Base-by-base conservation (phyloP, 192 early-diverging fungal genomes). In the Umbelopsis sp. region DNA sequence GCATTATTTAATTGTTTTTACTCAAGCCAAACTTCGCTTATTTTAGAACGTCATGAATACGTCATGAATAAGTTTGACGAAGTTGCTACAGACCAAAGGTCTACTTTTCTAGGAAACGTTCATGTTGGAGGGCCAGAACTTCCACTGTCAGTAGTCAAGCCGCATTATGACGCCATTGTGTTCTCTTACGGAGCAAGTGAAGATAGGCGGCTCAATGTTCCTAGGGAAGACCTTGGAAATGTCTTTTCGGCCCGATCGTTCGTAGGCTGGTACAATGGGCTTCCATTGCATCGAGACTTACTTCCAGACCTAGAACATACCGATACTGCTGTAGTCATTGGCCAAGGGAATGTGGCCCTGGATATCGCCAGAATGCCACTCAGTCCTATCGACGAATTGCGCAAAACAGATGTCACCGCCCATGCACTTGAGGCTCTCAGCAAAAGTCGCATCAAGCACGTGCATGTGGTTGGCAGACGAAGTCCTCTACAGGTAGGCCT, bases 191-290 rank as follows among this genome's bases (percentile, higher is more conserved):
- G 97, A 10, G 94, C 96, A 0, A 85, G 88, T 50, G 74, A 86
- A 32, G 94, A 97, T 51, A 83, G 85, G 54, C 67, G 75, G 24
- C 81, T 99, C 49, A 86, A 85, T 10, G 85, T 96, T 3, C 80
- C 87, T 0, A 83, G 86, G 32, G 95, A 97, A 66, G 78, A 92
- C 53, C 75, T 79, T 0, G 77, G 74, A 25, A 91, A 91, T 36
- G 89, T 94, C 0, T 78, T 91, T 49, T 87, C 93, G 10, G 93
- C 95, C 4, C 79, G 94, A n/a, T 81, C 81, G 4, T 93, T 98
- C 83, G 97, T 98, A 3, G 90, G 90, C 24, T 99, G 96, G 93
- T 97, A 98, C 73, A 99, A 99, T 77, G 97, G 97, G 0, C 70
- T 90, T 21, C 94, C 94, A 0, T 86, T 86, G 16, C 85, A 88